These are phyloP conservation scores for Fragaria iinumae DNA, from an alignment of 306 rosid species.

Conservation along the genomic window DNA sequence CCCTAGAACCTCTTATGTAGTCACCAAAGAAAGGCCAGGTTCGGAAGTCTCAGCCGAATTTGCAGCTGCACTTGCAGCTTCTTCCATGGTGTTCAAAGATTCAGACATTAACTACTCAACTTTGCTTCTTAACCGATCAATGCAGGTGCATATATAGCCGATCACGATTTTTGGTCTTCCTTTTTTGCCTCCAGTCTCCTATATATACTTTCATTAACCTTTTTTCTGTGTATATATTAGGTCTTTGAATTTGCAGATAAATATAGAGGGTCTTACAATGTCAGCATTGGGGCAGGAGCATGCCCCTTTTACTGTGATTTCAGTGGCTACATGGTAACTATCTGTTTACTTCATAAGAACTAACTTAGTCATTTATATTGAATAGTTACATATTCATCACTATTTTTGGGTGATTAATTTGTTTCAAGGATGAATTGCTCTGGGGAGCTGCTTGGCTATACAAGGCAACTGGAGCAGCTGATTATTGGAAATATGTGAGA, in stretches of 20 bases:
- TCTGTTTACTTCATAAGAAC: not conserved
- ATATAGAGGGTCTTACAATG: slow-evolving; percentile 40
- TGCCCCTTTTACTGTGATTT: slow-evolving; percentile 56
- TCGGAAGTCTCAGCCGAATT: slow-evolving; percentile 45
- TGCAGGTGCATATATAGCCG: not conserved
- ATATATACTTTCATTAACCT: not conserved
- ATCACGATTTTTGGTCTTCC: not conserved
- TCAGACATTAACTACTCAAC: slow-evolving; percentile 27
- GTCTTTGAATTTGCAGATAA: slow-evolving; percentile 49
- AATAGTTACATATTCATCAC: not conserved
- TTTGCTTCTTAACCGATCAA: slow-evolving; percentile 21
- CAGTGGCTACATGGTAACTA: slow-evolving; percentile 42
- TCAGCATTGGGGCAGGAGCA: slow-evolving; percentile 16
- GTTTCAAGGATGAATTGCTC: slow-evolving; percentile 44
- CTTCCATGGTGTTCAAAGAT: slow-evolving; percentile 30
- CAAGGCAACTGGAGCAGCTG: slow-evolving; percentile 21
- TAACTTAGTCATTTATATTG: not conserved
- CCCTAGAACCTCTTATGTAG: slow-evolving; percentile 37
- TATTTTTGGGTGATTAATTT: not conserved
- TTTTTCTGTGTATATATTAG: slow-evolving; percentile 4
- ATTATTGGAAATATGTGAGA: slow-evolving; percentile 34
- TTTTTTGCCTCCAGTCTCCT: not conserved
- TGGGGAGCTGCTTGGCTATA: slow-evolving; percentile 61
- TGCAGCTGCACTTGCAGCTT: slow-evolving; percentile 56
- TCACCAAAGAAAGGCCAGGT: slow-evolving; percentile 33